phyloP scores from a whole-genome alignment of 768 basidiomycete genomes.

The Termitomyces eurrhizus region DNA sequence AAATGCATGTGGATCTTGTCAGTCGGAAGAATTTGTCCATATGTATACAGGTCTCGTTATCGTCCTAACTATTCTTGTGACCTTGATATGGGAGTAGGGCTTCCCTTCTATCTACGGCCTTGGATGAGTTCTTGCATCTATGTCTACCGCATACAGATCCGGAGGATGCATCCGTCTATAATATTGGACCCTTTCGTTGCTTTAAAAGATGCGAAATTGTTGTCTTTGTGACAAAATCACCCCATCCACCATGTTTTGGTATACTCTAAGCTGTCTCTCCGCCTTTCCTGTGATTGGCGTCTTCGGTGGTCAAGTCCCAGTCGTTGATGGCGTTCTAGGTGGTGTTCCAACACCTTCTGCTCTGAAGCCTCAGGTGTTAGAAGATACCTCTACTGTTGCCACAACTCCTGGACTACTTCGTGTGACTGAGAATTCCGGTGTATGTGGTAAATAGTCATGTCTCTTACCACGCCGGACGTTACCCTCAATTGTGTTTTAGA shows the following conservation, averaged over 20 bases:
- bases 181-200: neutral
- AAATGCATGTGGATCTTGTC: neutral
- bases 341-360: constrained; percentile 31
- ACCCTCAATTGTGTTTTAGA: constrained; percentile 27
- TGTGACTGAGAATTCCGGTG: constrained; percentile 54
- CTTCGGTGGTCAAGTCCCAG: constrained; percentile 39
- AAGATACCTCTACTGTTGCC: constrained; percentile 14
- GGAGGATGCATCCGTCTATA: constrained; percentile 16
- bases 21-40: neutral
- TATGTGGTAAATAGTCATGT: constrained; percentile 43
- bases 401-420: constrained; percentile 47
- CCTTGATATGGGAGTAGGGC: neutral
- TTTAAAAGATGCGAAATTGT: constrained; percentile 1
- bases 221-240: neutral
- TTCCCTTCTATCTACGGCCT: neutral
- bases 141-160: neutral
- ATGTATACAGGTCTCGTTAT: neutral
- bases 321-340: constrained; percentile 47
- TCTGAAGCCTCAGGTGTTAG: constrained; percentile 13
- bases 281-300: constrained; percentile 9
- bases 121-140: neutral
- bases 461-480: neutral
- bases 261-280: neutral
- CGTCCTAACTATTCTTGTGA: neutral
- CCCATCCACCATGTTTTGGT: constrained; percentile 6